Evolutionary conservation across 1,284 basidiomycete species (phyloP), one percentile per base, ranked within the genome.

Genomic region (Rugosomyces carneus): DNA sequence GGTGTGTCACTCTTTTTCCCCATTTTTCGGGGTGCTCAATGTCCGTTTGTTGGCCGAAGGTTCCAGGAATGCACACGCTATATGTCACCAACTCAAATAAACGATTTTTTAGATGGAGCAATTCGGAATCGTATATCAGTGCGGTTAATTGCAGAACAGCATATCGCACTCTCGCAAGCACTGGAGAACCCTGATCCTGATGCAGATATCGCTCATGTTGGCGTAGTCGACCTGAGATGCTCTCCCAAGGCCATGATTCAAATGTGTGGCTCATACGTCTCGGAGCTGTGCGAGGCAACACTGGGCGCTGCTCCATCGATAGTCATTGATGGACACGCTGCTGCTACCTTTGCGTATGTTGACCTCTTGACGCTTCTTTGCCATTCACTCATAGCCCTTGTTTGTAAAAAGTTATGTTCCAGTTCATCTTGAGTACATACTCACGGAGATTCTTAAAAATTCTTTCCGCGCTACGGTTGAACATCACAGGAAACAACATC

Each of bases 401-500:
- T 18, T 53, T 47, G 8, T 56, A 53, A 18, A 23, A 58, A 91
- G 89, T 11, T 92, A 91, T 57, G 80, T 93, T 20, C 89, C 90
- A 2, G 85, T 91, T 0, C 93, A 95, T 60, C 74, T 94, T 29
- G 91, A 93, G 63, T 93, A 93, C 60, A 85, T 92, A 53, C 69
- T 92, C 53, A 90, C 88, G 1, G 89, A 92, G 61, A 76, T 92
- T 37, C 72, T 92, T 37, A 94, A 94, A 65, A 94, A 94, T 60
- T 78, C 89, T 0, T 95, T 91, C 66, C 83, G 92, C 20, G 92
- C 92, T 3, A 93, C 89, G 0, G 81, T 89, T n/a, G 89, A 93
- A 57, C 77, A 79, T 50, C 77, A 88, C 49, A 67, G 70, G 49
- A 74, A 74, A 46, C 61, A 62, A 1, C 55, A 67, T 35, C 49